Percentiles rank a stretch among this genome's conserved stretches.
These are phyloP conservation scores for Cicer arietinum DNA, from an alignment of 306 rosid species.

Conservation along the genomic window DNA sequence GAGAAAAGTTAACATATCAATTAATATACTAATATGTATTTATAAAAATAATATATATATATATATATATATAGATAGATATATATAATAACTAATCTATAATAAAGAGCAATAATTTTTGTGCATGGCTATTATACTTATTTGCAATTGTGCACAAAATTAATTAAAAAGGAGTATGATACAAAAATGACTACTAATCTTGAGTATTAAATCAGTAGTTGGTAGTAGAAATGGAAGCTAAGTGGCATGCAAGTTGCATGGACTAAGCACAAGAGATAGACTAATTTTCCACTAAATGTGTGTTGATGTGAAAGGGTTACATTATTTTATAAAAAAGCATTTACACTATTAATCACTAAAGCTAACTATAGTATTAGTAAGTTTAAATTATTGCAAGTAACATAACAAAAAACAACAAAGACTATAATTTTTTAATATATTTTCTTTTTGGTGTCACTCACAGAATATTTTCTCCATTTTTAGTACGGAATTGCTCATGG, in stretches of 20 bases:
- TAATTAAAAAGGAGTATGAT: neutral
- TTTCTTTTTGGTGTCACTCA: neutral
- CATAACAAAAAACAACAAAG: neutral
- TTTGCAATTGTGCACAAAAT: too few species aligned
- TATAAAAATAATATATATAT: too few species aligned
- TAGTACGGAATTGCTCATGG: neutral
- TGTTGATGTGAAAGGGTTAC: neutral
- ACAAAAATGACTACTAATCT: neutral
- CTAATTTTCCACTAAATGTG: constrained; percentile 2
- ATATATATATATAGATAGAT: too few species aligned
- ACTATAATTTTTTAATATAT: neutral
- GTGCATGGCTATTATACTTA: too few species aligned
- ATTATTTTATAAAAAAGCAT: neutral
- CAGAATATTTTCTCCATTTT: neutral
- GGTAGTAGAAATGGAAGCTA: constrained; percentile 16
- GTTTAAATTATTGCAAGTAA: neutral
- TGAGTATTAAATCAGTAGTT: neutral
- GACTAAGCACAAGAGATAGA: neutral
- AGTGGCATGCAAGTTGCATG: constrained; percentile 37
- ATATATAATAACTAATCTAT: too few species aligned
- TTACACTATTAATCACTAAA: neutral
- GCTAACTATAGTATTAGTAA: neutral
- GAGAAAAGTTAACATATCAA: too few species aligned
- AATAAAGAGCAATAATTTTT: too few species aligned
- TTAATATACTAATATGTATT: too few species aligned